Base-by-base conservation (phyloP, 2,329 filamentous ascomycete genomes). In the Mycocentrospora acerina region DNA sequence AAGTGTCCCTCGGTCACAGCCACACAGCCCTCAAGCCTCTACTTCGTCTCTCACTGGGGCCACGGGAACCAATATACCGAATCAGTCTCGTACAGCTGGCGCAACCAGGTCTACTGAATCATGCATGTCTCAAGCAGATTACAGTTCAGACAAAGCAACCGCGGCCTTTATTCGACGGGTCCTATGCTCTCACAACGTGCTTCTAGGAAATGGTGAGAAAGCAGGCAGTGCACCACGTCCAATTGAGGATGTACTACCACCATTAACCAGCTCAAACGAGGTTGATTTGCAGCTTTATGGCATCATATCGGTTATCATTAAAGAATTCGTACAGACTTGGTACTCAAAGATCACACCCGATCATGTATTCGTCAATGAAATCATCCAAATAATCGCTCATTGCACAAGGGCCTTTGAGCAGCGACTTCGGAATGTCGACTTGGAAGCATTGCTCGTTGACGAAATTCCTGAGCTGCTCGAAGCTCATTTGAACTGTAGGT, bases 231-330 rank as follows among this genome's bases (percentile, higher is more conserved):
- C 70, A 54, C 79, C 78, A 29, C 74, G 74, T 57, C 80, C 88
- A 32, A 83, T 95, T 53, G 83, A 94, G 44, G 86, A 90, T 54
- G 74, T 95, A 29, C 74, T 98, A 30, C 93, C 91, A 42, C 90
- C 90, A 26, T 76, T 98, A 59, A 97, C 91, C 32, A 95, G 90
- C 72, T 90, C 89, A 35, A 95, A 95, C 66, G 89, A 94, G 55
- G 82, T 97, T 43, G 93, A 98, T 67, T 73, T 94, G 40, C 87
- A 98, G 70, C 78, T 98, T 4, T 98, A 97, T 64, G 91, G 88
- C 18, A 80, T 97, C 44, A 83, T 98, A 44, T 87, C 93, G 35
- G 86, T 97, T 42, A 82, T 97, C 46, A 76, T 96, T 56, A 83
- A 87, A 59, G 90, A 96, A 50, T 95, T 90, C 64, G 86, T 98